Percentiles rank a stretch among this genome's conserved stretches.
These are phyloP conservation scores for Anthracocystis walkeri DNA, from an alignment of 1,284 basidiomycete genomes.

Conservation along the genomic window DNA sequence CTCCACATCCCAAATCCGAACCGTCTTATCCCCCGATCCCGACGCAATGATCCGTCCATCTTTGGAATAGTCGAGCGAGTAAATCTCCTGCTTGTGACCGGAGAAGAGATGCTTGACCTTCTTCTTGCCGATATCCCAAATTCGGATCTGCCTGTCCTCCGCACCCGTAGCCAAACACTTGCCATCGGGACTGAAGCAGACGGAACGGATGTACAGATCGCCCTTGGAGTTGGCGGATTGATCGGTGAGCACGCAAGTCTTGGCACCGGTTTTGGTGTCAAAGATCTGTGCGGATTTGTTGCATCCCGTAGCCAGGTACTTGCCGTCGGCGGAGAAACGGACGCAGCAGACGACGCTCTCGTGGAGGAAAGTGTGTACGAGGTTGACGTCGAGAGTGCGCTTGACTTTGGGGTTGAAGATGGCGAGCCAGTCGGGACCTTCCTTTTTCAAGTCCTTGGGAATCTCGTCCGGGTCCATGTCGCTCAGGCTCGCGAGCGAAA, in stretches of 20 bases:
- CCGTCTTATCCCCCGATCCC: conserved; percentile 88
- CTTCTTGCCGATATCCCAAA: conserved; percentile 84
- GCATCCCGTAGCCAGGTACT: conserved; percentile 88
- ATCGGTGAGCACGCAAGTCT: conserved; percentile 78
- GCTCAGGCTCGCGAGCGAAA: conserved; percentile 62
- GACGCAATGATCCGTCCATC: conserved; percentile 87
- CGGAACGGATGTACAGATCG: conserved; percentile 68
- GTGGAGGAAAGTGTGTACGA: conserved; percentile 91
- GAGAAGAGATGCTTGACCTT: conserved; percentile 76
- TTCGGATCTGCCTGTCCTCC: conserved; percentile 67
- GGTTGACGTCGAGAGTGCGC: conserved; percentile 83
- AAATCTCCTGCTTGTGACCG: conserved; percentile 90
- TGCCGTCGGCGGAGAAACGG: conserved; percentile 87
- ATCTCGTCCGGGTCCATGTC: conserved; percentile 69
- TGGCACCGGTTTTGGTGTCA: conserved; percentile 84
- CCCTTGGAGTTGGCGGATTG: conserved; percentile 56
- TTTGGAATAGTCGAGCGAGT: conserved; percentile 83
- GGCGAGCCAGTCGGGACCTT: conserved; percentile 93
- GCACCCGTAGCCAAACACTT: conserved; percentile 67
- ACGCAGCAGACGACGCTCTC: conserved; percentile 93
- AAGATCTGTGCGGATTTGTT: conserved; percentile 91
- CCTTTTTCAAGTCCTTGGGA: conserved; percentile 76
- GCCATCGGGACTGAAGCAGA: conserved; percentile 68
- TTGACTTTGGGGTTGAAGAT: conserved; percentile 89
- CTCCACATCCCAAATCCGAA: conserved; percentile 87